Base-by-base conservation (phyloP, 495 filamentous ascomycete species). In the Talaromyces wortmannii region DNA sequence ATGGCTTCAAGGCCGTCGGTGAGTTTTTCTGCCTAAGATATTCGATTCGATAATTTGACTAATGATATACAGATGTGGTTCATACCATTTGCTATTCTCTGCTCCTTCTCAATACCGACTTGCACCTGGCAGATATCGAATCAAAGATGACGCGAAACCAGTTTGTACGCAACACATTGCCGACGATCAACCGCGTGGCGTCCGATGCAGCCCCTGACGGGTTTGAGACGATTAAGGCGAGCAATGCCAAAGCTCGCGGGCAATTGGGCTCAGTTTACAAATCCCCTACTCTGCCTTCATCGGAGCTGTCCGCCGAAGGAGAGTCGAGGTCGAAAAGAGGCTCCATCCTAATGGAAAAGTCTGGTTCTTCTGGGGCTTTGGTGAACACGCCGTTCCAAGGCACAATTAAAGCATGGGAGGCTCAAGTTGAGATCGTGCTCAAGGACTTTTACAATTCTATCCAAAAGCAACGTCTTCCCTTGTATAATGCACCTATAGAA, bases 71-170 rank as follows among this genome's bases (percentile, higher is more conserved):
- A 90, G 92, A 97, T 70, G 87, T 99, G 49, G 91, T 99, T 11
- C 92, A 97, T 63, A 97, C 95, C 7, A 92, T 99, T 57, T 92
- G 89, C 65, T 99, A 97, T 68, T 97, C 94, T 4, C 78, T 99
- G 51, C 83, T 99, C 52, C 77, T 99, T 31, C 78, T 99, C 52
- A 99, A 99, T 63, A 97, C 94, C 53, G 94, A 99, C 72, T 77
- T 99, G 44, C 92, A 99, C 63, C 71, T 96, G 57, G 91, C 92
- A 53, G 92, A 97, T 61, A 94, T 97, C 49, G 89, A 95, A 50
- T 83, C 89, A 64, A 95, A 95, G 74, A 99, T 99, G 94, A 96
- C 91, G 17, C 83, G 86, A 57, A 84, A 74, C 59, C 91, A 97
- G 63, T 99, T 96, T 65, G 81, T 97, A 65, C 95, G 94, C 70